Evolutionary conservation across 169 alveolate species (phyloP), one percentile per base, ranked within the genome.

Genomic region (Neospora caninum): DNA sequence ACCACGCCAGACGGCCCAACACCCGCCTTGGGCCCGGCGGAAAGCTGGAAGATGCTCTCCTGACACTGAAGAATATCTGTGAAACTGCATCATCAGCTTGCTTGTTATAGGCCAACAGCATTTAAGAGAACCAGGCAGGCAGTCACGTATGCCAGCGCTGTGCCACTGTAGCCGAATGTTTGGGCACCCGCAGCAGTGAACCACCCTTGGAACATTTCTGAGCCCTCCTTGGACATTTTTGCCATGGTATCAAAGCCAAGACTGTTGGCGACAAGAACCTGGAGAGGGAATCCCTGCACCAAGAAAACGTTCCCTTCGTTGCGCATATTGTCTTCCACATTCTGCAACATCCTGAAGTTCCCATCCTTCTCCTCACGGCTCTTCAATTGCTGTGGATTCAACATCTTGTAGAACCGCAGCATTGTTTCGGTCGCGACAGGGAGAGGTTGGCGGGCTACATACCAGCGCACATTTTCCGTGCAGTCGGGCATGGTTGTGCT

Each of bases 341-440:
- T 97, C 94, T 97, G 98, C 69, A 97, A 93, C 88, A 92, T 93
- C 43, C 97, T 42, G 93, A 95, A 97, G 91, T 97, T 97, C 25
- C 95, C 96, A 36, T 94, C 93, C 45, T 92, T 91, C 36, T 88
- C 92, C 80, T 94, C 92, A 82, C 94, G 96, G 9, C 93, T 94
- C 42, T 95, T 96, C 29, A 94, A 67, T 38, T 69, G 87, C 86
- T 70, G 73, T 31, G 96, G 94, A 91, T 97, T 97, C 73, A 97
- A 69, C 98, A 97, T 96, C 94, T 97, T 97, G 95, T 97, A 96
- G 86, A 97, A 95, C 49, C 96, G 95, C 86, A 97, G 94, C 96
- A 97, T 97, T 34, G 97, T 92, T 88, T 97, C 98, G 9, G 98
- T 97, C 42, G 98, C 97, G 29, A 95, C 96, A 27, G 98, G 98